Evolutionary conservation across 768 basidiomycete genomes (phyloP).

Genomic region (Baorangia bicolor): DNA sequence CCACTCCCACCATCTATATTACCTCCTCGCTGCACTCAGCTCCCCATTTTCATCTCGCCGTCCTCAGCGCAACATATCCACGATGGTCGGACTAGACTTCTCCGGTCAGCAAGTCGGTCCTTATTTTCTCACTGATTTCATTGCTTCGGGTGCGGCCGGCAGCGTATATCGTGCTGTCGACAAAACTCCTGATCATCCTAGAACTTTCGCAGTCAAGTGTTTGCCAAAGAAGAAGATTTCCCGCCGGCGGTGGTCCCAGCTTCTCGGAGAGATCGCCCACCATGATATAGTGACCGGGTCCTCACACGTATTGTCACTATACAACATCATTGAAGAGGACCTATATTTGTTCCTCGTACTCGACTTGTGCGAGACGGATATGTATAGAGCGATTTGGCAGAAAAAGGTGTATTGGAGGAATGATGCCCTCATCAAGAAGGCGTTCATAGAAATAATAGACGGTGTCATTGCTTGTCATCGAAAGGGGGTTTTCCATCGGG

Average conservation of each 20-base stretch:
- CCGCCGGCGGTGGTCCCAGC: slow-evolving; percentile 54
- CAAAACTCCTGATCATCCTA: slow-evolving; percentile 35
- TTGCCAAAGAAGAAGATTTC: slow-evolving; percentile 51
- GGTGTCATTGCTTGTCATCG: slow-evolving; percentile 74
- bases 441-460: slow-evolving; percentile 76
- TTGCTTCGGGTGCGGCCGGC: slow-evolving; percentile 68
- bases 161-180: slow-evolving; percentile 76
- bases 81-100: slow-evolving; percentile 39
- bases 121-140: slow-evolving; percentile 58
- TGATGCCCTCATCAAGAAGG: slow-evolving; percentile 57
- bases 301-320: slow-evolving; percentile 64
- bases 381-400: slow-evolving; percentile 58
- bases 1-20: neutral
- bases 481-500: slow-evolving; percentile 74
- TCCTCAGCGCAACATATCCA: neutral
- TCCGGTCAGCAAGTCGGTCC: slow-evolving; percentile 54
- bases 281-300: slow-evolving; percentile 46
- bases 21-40: no score
- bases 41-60: neutral
- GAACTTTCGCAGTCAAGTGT: slow-evolving; percentile 74
- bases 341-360: slow-evolving; percentile 65
- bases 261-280: slow-evolving; percentile 63
- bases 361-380: slow-evolving; percentile 60
- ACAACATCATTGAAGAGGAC: slow-evolving; percentile 57
- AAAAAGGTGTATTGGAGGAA: slow-evolving; percentile 52